Evolutionary conservation across 2,329 filamentous ascomycete species (phyloP), one percentile per base, ranked within the genome.

Genomic region (Pyrenophora teres): DNA sequence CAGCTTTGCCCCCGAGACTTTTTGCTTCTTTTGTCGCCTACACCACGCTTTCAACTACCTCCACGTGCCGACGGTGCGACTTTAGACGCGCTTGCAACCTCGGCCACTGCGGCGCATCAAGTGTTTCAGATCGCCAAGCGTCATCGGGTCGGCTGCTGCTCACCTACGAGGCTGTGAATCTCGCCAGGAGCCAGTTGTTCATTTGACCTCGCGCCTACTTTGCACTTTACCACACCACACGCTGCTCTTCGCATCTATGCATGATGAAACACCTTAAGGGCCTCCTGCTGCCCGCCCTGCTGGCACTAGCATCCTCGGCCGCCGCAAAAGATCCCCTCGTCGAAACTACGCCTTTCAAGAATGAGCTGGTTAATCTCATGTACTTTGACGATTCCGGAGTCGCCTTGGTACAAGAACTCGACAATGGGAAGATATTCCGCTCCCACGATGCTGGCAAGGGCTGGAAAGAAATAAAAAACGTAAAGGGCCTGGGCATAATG

Each of bases 301-400:
- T 84, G 72, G 81, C 79, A 59, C 56, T 72, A 53, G 63, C 64
- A 50, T 54, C 68, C 33, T 45, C 65, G 45, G 54, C 64, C 51
- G 58, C 63, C 47, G 49, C 73, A 57, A 82, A 86, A 67, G 79
- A 80, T 41, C 92, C 92, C 19, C 80, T 80, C 49, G 81, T 96
- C 65, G 79, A 81, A 56, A 77, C 80, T 52, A 88, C 79, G 46
- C 75, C 81, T 40, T 89, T 97, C 76, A 78, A 88, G 38, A 80
- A 86, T 64, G 75, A 80, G 46, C 89, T 91, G 0, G 71, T 77
- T 46, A 86, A 86, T 70, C 78, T 97, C 60, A 88, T 89, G 76
- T 99, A 96, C 76, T 97, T 99, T 70, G 87, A 94, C 68, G 90
- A 93, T 72, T 92, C 90, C 60, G 87, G 96, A 71, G 84, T 88